Evolutionary conservation across 208 protist genomes (phyloP), one percentile per base, ranked within the genome.

Genomic region (Leptomonas seymouri): DNA sequence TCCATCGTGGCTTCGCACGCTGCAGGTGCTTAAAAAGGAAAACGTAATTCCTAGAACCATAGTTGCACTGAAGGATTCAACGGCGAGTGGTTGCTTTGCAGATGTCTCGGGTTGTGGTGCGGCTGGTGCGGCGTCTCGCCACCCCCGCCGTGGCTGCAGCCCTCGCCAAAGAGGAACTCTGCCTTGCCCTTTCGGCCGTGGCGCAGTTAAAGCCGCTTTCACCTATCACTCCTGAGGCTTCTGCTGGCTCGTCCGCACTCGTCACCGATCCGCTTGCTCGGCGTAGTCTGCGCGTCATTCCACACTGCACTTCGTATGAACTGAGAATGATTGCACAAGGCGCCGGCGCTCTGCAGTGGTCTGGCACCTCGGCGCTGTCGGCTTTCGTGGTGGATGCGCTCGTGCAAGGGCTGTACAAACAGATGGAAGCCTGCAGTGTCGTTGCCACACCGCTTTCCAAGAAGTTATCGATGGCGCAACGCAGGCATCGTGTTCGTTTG

Each of bases 261-360:
- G 46, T 36, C 16, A 53, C 41, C 1, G 74, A 62, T 7, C 34
- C 74, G 14, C 67, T 79, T 6, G 67, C 63, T 0, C 53, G 49
- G 3, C 76, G 66, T 21, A 71, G 48, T 31, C 58, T 78, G 16
- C 85, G 82, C 27, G 23, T 90, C 14, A 53, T 70, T 20, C 84
- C 80, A 20, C 49, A 64, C 31, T 94, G 89, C 67, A 67, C 57
- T 11, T 61, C 84, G 39, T 75, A 78, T 27, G 89, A 94, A 63
- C 46, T 94, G 39, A 60, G 74, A 12, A 91, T 94, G 81, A 63
- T 94, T 9, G 78, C 84, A 3, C 64, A 72, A 30, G 89, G 89
- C 20, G 80, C 79, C 41, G 46, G 41, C 6, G 73, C 87, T 18
- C 46, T 94, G 30, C 72, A 46, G 59, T 79, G 76, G 56, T 53